Evolutionary conservation across 169 alveolate species (phyloP).

Genomic region (Pseudocohnilembus persalinus): DNA sequence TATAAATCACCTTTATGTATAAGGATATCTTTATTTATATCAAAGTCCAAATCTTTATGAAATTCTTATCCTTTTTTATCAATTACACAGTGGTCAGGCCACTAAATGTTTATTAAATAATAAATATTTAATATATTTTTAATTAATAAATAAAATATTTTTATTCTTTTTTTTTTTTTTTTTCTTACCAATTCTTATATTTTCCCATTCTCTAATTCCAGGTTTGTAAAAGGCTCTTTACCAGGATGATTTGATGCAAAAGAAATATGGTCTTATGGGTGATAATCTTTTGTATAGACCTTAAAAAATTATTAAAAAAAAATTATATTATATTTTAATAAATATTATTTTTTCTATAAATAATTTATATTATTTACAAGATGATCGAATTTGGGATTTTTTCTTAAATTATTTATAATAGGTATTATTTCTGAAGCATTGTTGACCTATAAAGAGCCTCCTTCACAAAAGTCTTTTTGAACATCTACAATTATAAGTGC

Average conservation of each 20-base stretch:
- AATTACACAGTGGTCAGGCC: slow-evolving; percentile 79
- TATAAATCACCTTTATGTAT: too few relatives aligned
- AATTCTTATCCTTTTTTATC: slow-evolving; percentile 57
- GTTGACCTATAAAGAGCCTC: slow-evolving; percentile 67
- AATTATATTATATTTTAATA: too few relatives aligned
- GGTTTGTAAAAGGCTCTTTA: slow-evolving; percentile 18
- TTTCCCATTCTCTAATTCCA: slow-evolving; percentile 24
- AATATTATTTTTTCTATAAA: too few relatives aligned
- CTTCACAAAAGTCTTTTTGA: slow-evolving; percentile 79
- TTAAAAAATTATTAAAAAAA: too few relatives aligned
- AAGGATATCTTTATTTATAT: slow-evolving; percentile 28
- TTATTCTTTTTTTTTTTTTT: too few relatives aligned
- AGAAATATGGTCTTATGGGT: slow-evolving; percentile 60
- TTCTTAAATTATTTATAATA: slow-evolving; percentile 55
- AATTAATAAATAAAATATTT: too few relatives aligned
- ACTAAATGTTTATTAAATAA: background rate
- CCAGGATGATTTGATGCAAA: slow-evolving; percentile 45
- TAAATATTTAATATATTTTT: too few relatives aligned
- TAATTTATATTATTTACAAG: too few relatives aligned
- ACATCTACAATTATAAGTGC: slow-evolving; percentile 72
- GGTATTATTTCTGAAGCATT: slow-evolving; percentile 59
- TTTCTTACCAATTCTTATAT: slow-evolving; percentile 26
- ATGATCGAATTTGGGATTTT: slow-evolving; percentile 36
- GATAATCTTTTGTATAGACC: slow-evolving; percentile 59
- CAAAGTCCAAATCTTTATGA: slow-evolving; percentile 47